Percentiles rank a stretch among this genome's conserved stretches.
These are phyloP conservation scores for Cyphellophora europaea DNA, from an alignment of 2,329 filamentous ascomycete genomes.

Conservation along the genomic window DNA sequence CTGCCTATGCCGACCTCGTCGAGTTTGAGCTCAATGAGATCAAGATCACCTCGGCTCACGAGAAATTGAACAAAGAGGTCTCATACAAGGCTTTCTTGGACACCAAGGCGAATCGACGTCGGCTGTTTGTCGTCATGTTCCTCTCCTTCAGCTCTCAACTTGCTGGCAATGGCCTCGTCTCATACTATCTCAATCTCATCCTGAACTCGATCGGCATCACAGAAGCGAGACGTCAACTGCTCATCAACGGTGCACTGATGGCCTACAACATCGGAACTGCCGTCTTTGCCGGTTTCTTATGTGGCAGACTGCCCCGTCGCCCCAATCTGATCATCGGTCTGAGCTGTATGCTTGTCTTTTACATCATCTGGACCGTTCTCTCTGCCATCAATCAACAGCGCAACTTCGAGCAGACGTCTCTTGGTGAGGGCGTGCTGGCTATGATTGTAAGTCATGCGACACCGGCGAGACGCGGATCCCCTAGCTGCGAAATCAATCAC, in stretches of 20 bases:
- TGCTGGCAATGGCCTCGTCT: slow-evolving; percentile 40
- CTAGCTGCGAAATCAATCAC: no score
- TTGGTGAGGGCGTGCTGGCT: no score
- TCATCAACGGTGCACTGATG: slow-evolving; percentile 10
- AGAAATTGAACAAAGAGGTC: slow-evolving; percentile 29
- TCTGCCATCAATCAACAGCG: neutral
- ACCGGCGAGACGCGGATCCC: no score
- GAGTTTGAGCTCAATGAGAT: slow-evolving; percentile 60
- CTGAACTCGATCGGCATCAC: no score
- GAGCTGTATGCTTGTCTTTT: slow-evolving; percentile 19
- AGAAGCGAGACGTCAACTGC: slow-evolving; percentile 24
- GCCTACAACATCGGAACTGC: neutral
- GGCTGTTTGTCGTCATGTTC: slow-evolving; percentile 43
- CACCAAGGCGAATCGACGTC: slow-evolving; percentile 47
- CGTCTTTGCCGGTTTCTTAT: slow-evolving; percentile 34
- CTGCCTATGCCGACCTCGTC: no score
- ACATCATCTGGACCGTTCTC: neutral
- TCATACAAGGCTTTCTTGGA: slow-evolving; percentile 53
- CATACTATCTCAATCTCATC: slow-evolving; percentile 28
- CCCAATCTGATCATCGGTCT: slow-evolving; percentile 42
- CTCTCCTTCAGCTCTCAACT: slow-evolving; percentile 50
- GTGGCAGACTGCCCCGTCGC: slow-evolving; percentile 47
- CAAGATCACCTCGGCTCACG: slow-evolving; percentile 24
- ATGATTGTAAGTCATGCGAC: no score
- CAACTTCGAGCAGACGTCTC: neutral